Conservation (phyloP, 2,329 filamentous ascomycete species). For the Cercospora berteroae region DNA sequence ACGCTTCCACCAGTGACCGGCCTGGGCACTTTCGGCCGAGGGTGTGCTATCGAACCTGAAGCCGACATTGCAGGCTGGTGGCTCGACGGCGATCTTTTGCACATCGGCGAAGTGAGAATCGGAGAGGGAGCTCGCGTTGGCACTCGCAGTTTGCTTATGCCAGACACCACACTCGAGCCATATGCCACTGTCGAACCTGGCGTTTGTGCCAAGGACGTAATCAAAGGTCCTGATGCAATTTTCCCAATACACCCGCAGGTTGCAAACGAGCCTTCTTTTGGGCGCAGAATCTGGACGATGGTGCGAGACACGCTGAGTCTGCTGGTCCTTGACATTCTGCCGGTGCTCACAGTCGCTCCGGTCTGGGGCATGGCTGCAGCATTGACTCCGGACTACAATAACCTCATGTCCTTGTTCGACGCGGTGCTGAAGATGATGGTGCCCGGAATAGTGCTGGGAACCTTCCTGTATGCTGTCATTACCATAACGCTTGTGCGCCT, state of each 20-base stretch:
- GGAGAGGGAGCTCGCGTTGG: conserved; percentile 3
- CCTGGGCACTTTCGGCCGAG: conserved; percentile 6
- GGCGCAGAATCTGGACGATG: neutral
- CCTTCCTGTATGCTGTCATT: neutral
- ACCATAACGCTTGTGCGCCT: conserved; percentile 8
- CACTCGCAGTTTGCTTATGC: conserved; percentile 11
- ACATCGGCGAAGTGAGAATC: conserved; percentile 7
- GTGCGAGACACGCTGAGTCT: conserved; percentile 9
- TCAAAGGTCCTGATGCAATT: neutral
- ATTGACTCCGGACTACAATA: conserved; percentile 2
- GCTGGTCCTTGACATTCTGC: conserved; percentile 5
- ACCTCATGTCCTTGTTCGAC: neutral
- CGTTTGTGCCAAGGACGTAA: neutral
- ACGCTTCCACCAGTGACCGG: conserved; percentile 10
- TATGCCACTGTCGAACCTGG: conserved; percentile 10
- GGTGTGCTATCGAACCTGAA: conserved; percentile 10
- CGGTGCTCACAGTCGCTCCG: conserved; percentile 1
- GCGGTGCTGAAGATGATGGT: conserved; percentile 10
- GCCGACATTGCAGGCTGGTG: conserved; percentile 12
- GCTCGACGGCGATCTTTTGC: conserved; percentile 11
- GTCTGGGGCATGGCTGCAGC: conserved; percentile 5
- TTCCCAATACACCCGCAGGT: neutral
- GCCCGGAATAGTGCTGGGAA: conserved; percentile 7
- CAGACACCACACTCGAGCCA: conserved; percentile 2
- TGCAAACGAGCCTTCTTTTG: neutral